Conservation (phyloP, 768 basidiomycete genomes). For the Ramaria rubella region DNA sequence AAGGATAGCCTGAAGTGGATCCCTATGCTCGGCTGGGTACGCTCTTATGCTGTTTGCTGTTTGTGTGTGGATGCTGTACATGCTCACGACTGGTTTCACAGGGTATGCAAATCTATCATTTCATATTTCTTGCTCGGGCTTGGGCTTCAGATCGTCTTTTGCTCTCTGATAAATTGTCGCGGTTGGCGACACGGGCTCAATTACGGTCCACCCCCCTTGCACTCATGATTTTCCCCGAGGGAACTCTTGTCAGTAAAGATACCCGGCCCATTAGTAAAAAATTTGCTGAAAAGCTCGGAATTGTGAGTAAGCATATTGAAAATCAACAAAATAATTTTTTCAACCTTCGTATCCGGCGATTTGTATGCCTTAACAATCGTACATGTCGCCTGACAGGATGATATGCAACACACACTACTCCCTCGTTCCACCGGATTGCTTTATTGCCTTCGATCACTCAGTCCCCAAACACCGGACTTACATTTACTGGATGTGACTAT, state of each 20-base stretch:
- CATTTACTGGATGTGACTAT: slow-evolving; percentile 87
- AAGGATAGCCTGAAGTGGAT: slow-evolving; percentile 87
- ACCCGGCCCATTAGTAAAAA: slow-evolving; percentile 81
- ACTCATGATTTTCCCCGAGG: slow-evolving; percentile 91
- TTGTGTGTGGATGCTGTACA: neutral
- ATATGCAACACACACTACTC: slow-evolving; percentile 74
- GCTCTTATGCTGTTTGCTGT: slow-evolving; percentile 16
- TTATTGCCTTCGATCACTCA: slow-evolving; percentile 74
- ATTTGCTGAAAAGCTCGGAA: slow-evolving; percentile 82
- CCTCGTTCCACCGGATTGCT: slow-evolving; percentile 91
- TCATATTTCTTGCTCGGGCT: slow-evolving; percentile 87
- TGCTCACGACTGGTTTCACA: slow-evolving; percentile 21
- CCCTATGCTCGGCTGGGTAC: slow-evolving; percentile 84
- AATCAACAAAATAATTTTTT: neutral
- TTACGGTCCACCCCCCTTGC: slow-evolving; percentile 64
- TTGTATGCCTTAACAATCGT: neutral
- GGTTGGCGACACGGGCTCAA: slow-evolving; percentile 64
- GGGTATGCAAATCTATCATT: slow-evolving; percentile 92
- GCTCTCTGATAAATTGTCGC: slow-evolving; percentile 57
- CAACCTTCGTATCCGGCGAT: neutral
- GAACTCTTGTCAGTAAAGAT: slow-evolving; percentile 83
- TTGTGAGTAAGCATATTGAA: slow-evolving; percentile 52
- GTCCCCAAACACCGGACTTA: slow-evolving; percentile 68
- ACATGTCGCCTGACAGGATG: slow-evolving; percentile 51
- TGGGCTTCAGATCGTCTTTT: slow-evolving; percentile 80